Percentiles rank a stretch among this genome's conserved stretches.
These are phyloP conservation scores for Geranium rotundifolium DNA, from an alignment of 345 rosid species.

Conservation along the genomic window DNA sequence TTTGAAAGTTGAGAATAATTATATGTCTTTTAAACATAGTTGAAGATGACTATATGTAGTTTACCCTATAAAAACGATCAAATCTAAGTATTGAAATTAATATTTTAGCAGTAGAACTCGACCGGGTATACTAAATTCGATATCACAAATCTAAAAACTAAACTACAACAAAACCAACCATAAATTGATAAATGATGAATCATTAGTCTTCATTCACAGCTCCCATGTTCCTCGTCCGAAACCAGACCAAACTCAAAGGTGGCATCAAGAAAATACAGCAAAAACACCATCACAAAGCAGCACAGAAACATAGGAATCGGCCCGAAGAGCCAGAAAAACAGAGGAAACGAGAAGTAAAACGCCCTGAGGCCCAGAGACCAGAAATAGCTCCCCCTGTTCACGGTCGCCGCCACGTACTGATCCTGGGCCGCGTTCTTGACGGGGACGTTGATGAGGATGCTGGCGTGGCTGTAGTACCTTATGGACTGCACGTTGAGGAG, in stretches of 20 bases:
- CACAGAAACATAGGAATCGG: constrained; percentile 62
- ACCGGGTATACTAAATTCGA: too few species aligned
- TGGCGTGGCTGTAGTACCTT: constrained; percentile 84
- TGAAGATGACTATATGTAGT: too few species aligned
- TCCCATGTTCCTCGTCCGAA: background rate
- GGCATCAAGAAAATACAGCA: constrained; percentile 59
- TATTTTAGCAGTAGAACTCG: too few species aligned
- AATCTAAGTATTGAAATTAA: too few species aligned
- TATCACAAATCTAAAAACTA: too few species aligned
- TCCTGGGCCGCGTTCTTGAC: constrained; percentile 30
- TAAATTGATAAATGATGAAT: too few species aligned
- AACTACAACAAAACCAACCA: too few species aligned
- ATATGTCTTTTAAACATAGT: too few species aligned
- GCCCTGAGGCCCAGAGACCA: constrained; percentile 89
- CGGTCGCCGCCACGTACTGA: constrained; percentile 52
- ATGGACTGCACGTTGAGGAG: constrained; percentile 63
- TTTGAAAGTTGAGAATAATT: too few species aligned
- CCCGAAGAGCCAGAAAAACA: constrained; percentile 86
- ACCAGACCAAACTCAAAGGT: constrained; percentile 27
- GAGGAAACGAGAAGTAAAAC: constrained; percentile 76
- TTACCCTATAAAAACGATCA: too few species aligned
- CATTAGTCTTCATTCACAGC: too few species aligned
- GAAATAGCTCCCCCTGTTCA: constrained; percentile 75
- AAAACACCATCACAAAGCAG: constrained; percentile 43
- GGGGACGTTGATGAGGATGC: constrained; percentile 75